Evolutionary conservation across 2,329 filamentous ascomycete species (phyloP), one percentile per base, ranked within the genome.

Genomic region (Nemania sp.): DNA sequence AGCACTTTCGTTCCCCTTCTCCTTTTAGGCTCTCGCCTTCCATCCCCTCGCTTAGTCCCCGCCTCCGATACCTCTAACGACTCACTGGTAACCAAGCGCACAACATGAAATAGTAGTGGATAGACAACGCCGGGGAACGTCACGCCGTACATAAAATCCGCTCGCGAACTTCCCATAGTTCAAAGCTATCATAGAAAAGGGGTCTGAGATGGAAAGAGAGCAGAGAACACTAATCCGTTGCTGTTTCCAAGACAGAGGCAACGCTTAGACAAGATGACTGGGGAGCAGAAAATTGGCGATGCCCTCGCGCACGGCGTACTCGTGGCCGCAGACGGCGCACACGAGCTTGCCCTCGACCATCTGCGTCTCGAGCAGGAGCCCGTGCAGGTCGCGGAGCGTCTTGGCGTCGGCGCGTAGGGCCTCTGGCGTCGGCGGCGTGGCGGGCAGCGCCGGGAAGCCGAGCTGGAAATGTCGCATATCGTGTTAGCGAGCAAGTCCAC

Each of bases 231-330:
- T 7, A 11, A 11, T 35, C 6, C 2, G 32, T 35, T 11, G 11
- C 7, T 2, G 7, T 35, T 35, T 35, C 32, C 11, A 11, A 35
- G 3, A 35, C 32, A 35, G 7, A 11, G 11, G 7, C 3, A 7
- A 5, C 7, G 5, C 20, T 81, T 78, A 89, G 54, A 94, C 96
- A 80, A 99, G 82, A 83, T 99, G 96, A 76, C 92, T 96, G 13
- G 96, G 96, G 73, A 99, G 82, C 78, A 99, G 82, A 77, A 99
- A 99, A 81, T 98, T 98, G 67, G 94, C 93, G 79, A 98, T 97
- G 5, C 96, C 96, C 82, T 99, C 95, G 79, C 96, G 94, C 70
- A 99, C 91, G 67, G 90, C 90, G 81, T 98, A 99, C 83, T 97
- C 93, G 79, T 98, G 95, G 55, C 92, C 93, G 78, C 96, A 99